These are phyloP conservation scores for Calophaca sinica DNA, from an alignment of 306 rosid genomes.

Conservation along the genomic window DNA sequence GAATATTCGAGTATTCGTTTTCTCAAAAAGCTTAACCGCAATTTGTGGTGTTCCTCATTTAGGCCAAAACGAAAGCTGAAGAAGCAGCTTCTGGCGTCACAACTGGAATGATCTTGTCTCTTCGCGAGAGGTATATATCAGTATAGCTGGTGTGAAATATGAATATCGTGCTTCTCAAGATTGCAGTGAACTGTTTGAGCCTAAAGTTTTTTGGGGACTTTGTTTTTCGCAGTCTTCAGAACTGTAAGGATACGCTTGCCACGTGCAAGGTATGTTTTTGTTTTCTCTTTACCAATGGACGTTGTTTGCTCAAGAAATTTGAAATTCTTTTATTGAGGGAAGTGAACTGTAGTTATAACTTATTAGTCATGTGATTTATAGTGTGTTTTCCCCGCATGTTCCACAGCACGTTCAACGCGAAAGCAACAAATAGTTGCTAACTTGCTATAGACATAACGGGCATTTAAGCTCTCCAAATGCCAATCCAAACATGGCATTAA, in stretches of 20 bases:
- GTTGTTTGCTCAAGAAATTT: slow-evolving; percentile 4
- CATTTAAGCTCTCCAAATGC: neutral
- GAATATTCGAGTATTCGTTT: neutral
- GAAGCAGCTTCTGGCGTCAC: slow-evolving; percentile 91
- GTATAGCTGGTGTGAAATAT: neutral
- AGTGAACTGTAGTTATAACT: neutral
- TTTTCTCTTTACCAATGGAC: slow-evolving; percentile 32
- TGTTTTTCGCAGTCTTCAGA: slow-evolving; percentile 78
- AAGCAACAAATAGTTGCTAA: neutral
- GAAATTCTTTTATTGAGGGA: slow-evolving; percentile 20
- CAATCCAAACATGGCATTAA: slow-evolving; percentile 1
- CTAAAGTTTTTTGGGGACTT: slow-evolving; percentile 11
- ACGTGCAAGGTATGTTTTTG: slow-evolving; percentile 75
- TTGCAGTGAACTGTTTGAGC: slow-evolving; percentile 27
- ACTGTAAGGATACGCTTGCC: slow-evolving; percentile 70
- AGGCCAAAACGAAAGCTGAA: slow-evolving; percentile 70
- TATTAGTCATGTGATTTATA: slow-evolving; percentile 12
- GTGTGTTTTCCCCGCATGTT: too few species aligned
- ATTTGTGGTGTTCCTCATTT: slow-evolving; percentile 27
- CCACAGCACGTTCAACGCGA: too few species aligned
- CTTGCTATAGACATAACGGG: neutral
- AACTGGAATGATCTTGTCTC: slow-evolving; percentile 92
- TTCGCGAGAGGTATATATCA: slow-evolving; percentile 81
- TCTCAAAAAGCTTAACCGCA: neutral
- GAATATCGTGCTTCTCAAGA: neutral